Conservation (phyloP, 306 rosid species). For the Medicago ruthenica region DNA sequence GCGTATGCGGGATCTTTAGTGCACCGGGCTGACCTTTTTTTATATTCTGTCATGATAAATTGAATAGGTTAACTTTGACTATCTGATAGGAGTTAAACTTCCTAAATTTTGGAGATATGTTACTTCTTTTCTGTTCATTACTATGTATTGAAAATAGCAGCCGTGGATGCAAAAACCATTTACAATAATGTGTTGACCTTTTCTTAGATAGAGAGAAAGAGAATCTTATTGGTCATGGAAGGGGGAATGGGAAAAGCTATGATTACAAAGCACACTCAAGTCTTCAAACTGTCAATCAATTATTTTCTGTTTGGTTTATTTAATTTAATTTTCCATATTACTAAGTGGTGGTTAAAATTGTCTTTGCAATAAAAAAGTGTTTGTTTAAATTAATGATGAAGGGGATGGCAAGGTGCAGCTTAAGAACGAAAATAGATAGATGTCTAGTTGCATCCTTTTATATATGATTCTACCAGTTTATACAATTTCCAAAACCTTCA, state of each 20-base stretch:
- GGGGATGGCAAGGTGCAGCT: constrained; percentile 13
- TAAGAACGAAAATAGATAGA: constrained; percentile 16
- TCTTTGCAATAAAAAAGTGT: not conserved
- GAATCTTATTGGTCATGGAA: too few relatives aligned
- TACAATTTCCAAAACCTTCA: constrained; percentile 17
- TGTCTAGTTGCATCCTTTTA: constrained; percentile 17
- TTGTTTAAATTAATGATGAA: constrained; percentile 8
- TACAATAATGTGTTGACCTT: constrained; percentile 25
- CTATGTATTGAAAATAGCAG: constrained; percentile 20
- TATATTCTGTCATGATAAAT: constrained; percentile 35
- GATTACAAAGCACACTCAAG: too few relatives aligned
- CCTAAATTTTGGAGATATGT: constrained; percentile 20
- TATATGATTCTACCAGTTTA: constrained; percentile 7
- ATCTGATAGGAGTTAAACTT: constrained; percentile 30
- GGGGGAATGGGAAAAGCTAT: too few relatives aligned
- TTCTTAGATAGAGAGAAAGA: too few relatives aligned
- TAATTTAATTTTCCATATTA: not conserved
- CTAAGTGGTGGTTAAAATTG: too few relatives aligned
- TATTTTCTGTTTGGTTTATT: constrained; percentile 22
- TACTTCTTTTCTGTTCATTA: constrained; percentile 11
- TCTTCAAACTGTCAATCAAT: not conserved
- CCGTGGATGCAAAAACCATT: constrained; percentile 1
- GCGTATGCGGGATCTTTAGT: too few relatives aligned
- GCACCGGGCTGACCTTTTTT: too few relatives aligned
- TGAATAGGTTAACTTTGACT: constrained; percentile 28